These are phyloP conservation scores for Hsuehochloa calcarea DNA, from an alignment of 176 grass and related monocot genomes.

Conservation along the genomic window DNA sequence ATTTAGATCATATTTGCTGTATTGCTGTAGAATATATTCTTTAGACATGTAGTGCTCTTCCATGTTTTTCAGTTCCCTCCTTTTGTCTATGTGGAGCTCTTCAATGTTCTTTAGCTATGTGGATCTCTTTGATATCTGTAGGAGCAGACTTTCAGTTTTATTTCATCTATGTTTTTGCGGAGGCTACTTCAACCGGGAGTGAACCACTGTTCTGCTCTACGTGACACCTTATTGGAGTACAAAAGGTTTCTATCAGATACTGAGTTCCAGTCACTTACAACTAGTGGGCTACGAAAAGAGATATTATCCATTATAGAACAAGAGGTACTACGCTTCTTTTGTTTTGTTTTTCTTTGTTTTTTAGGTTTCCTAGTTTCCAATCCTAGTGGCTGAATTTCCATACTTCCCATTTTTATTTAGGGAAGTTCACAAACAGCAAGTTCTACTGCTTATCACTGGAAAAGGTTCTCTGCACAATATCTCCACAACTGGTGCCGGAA, in stretches of 20 bases:
- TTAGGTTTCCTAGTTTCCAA: slow-evolving; percentile 25
- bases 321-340: slow-evolving; percentile 50
- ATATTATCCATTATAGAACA: slow-evolving; percentile 79
- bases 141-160: slow-evolving; percentile 70
- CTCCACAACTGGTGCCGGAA: slow-evolving; percentile 71
- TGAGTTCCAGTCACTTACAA: slow-evolving; percentile 78
- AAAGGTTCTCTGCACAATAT: slow-evolving; percentile 74
- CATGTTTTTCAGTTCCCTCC: slow-evolving; percentile 2
- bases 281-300: slow-evolving; percentile 77
- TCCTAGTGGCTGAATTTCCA: slow-evolving; percentile 24
- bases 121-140: slow-evolving; percentile 35
- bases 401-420: slow-evolving; percentile 45
- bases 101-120: slow-evolving; percentile 22
- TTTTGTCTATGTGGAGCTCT: slow-evolving; percentile 27
- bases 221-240: slow-evolving; percentile 78
- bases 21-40: slow-evolving; percentile 5
- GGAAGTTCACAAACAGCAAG: slow-evolving; percentile 53
- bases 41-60: slow-evolving; percentile 32
- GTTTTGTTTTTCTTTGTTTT: slow-evolving; percentile 2
- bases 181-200: slow-evolving; percentile 93
- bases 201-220: slow-evolving; percentile 72
- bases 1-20: slow-evolving; percentile 12
- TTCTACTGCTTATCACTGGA: slow-evolving; percentile 77
- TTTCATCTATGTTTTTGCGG: slow-evolving; percentile 88
- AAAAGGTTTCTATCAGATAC: slow-evolving; percentile 83